Conservation (phyloP, 1,284 basidiomycete species). For the Pascua sp. region DNA sequence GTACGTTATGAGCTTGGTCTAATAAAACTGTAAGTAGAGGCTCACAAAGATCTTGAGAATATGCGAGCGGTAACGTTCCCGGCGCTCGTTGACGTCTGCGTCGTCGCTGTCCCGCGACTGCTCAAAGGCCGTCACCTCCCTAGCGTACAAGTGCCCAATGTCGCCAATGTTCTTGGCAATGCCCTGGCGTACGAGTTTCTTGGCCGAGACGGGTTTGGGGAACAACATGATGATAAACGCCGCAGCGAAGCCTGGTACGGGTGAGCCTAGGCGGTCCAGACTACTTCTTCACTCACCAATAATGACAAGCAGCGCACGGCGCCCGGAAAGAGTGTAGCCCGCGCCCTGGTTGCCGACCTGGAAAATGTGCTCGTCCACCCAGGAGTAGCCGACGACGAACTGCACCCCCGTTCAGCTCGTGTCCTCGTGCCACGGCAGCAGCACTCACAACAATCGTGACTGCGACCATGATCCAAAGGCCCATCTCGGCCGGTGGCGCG, state of each 20-base stretch:
- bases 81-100: slow-evolving; percentile 6
- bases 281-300: slow-evolving; percentile 31
- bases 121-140: slow-evolving; percentile 40
- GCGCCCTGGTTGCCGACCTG: slow-evolving; percentile 55
- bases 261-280: not conserved
- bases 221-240: slow-evolving; percentile 44
- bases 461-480: slow-evolving; percentile 43
- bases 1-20: too few species aligned
- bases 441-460: slow-evolving; percentile 31
- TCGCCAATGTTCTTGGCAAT: slow-evolving; percentile 39
- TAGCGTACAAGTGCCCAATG: slow-evolving; percentile 40
- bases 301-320: slow-evolving; percentile 50
- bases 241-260: slow-evolving; percentile 34
- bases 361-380: slow-evolving; percentile 58
- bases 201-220: slow-evolving; percentile 42
- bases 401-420: too few species aligned
- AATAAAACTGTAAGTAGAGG: too few species aligned
- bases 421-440: too few species aligned
- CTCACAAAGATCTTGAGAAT: slow-evolving; percentile 35
- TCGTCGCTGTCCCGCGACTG: slow-evolving; percentile 22
- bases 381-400: slow-evolving; percentile 59
- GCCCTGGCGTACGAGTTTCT: slow-evolving; percentile 35
- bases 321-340: slow-evolving; percentile 59
- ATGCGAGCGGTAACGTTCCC: slow-evolving; percentile 23
- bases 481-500: slow-evolving; percentile 51